Base-by-base conservation (phyloP, 306 rosid species). In the Dalbergia cultrata region DNA sequence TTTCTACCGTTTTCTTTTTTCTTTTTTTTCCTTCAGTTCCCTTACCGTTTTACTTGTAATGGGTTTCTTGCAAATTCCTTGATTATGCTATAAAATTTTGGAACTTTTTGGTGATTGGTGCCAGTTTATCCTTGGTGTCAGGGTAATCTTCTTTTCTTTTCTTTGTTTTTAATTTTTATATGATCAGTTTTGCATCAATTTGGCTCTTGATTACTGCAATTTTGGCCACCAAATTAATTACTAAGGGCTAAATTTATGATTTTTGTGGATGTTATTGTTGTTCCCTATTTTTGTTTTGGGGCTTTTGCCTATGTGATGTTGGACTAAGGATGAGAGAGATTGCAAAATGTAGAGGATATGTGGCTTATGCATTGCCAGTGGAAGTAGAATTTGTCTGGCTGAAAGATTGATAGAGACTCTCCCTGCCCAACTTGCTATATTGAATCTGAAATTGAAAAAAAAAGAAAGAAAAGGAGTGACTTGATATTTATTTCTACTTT, bases 51-150 rank as follows among this genome's bases (percentile, higher is more conserved):
- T 14, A 33, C 41, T n/a, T 14, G 6, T 72, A 49, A 34, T 37
- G 65, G 39, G 56, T 41, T 54, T 70, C 56, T 78, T 52, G 39
- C 31, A 41, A 59, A 10, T 49, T 68, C 37, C 54, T 66, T 62
- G n/a, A 44, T 62, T 82, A 13, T 18, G 3, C 11, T 47, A 31
- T 77, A 60, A 49, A 65, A 11, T 34, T 70, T 11, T 8, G 6
- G 13, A 41, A 13, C 70, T 45, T 43, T 33, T 64, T 53, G 18
- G 52, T 21, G 50, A 21, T 56, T 31, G 34, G 43, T 67, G 41
- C 50, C 70, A 14, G 72, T 58, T 49, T 19, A 16, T 57, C 56
- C 13, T 33, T 58, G 16, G 34, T 10, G 11, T 13, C 21, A 11
- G 76, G 53, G 35, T 53, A 16, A 66, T 78, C 60, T 21, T 17